phyloP scores from a whole-genome alignment of 129 eudicot species.

The Chrysanthemum lavandulifolium region DNA sequence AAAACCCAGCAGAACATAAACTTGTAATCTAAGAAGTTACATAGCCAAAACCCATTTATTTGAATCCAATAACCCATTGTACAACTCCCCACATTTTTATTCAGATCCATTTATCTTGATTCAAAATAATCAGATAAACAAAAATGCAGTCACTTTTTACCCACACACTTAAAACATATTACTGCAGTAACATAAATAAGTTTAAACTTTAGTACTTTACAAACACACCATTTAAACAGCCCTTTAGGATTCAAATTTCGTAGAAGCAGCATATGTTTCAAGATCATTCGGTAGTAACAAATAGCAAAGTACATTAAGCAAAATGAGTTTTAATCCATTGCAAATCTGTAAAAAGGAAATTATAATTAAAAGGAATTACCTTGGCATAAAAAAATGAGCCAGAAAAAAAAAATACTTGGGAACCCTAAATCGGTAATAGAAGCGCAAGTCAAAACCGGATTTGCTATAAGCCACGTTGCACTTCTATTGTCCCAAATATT shows the following conservation, averaged over 20 bases:
- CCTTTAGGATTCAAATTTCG: neutral
- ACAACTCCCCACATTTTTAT: no score
- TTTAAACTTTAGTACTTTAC: no score
- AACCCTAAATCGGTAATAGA: conserved; percentile 63
- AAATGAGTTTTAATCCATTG: neutral
- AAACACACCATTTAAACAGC: neutral
- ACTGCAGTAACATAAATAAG: neutral
- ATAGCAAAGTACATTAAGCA: neutral
- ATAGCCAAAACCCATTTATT: no score
- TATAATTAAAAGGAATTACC: conserved; percentile 31
- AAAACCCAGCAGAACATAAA: no score
- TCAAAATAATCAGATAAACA: no score
- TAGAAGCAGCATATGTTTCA: no score
- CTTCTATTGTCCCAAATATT: conserved; percentile 60
- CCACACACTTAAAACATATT: neutral
- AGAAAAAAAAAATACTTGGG: conserved; percentile 89
- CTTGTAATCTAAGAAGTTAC: no score
- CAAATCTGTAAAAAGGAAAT: neutral
- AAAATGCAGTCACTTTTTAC: neutral
- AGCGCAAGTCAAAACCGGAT: conserved; percentile 81
- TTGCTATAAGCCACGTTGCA: conserved; percentile 90
- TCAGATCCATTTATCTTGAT: no score
- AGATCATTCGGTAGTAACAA: no score
- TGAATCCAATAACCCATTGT: no score
- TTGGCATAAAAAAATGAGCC: conserved; percentile 77